Base-by-base conservation (phyloP, 106 monocot genomes). In the Dactylorhiza incarnata region DNA sequence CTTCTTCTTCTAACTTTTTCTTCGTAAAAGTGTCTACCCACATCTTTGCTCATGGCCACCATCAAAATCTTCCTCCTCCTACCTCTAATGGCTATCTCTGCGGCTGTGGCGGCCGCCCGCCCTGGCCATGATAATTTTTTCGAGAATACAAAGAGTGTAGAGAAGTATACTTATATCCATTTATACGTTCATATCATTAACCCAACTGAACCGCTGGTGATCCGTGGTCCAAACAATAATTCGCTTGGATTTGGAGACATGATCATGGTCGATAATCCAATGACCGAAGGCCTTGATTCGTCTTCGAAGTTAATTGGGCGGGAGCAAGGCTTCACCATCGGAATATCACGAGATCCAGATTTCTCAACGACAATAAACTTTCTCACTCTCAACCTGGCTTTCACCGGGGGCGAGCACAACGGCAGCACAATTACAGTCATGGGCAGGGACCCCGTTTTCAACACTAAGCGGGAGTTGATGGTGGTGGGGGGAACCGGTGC, bases 401-500 rank as follows among this genome's bases (percentile, higher is more conserved):
- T 84, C 49, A 73, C 45, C 17, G 62, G 49, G n/a, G 80, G 76
- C 9, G 67, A 77, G 63, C 72, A 76, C 76, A 84, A 80, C 66
- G 84, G 84, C 22, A 80, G 84, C 73, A 52, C 75, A 0, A 19
- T 84, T 23, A 51, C 76, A 7, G 68, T 84, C 14, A 14, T 65
- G 9, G 80, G 80, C 7, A 48, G 76, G 24, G 66, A 62, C 23
- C 66, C 22, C 53, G 2, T 15, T 26, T 6, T 7, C 11, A 25
- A 37, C 8, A 3, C 24, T 7, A 56, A 52, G 7, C 10, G 74
- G 37, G 84, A 84, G 80, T 69, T 76, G 76, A 10, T 72, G 1
- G 58, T 84, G n/a, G 48, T 84, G 14, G 84, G 84, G n/a, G 84
- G 84, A 15, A 84, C 61, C 22, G 83, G 79, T 7, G 17, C 45